Evolutionary conservation across 208 protist genomes (phyloP).

Genomic region (Wallacemonas sp.): DNA sequence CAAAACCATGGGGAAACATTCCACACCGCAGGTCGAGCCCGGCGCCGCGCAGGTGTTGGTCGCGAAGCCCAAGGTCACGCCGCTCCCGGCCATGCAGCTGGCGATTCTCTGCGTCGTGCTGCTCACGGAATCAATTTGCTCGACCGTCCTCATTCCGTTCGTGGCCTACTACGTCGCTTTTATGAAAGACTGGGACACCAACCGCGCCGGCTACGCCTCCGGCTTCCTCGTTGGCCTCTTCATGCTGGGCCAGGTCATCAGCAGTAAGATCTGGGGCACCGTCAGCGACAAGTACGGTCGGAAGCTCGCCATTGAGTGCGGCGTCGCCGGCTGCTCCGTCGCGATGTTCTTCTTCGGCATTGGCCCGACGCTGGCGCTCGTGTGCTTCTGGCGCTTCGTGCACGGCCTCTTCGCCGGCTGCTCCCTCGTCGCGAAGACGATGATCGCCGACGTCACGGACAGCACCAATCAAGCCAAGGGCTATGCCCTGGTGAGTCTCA

Average conservation of each 20-base stretch:
- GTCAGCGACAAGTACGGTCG: constrained; percentile 76
- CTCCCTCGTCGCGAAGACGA: constrained; percentile 74
- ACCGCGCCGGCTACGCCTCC: constrained; percentile 57
- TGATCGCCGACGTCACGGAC: constrained; percentile 85
- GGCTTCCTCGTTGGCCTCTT: constrained; percentile 75
- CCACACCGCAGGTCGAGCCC: neutral
- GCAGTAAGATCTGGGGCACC: constrained; percentile 63
- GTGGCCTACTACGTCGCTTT: constrained; percentile 61
- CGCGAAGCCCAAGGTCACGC: constrained; percentile 40
- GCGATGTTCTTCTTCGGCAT: constrained; percentile 74
- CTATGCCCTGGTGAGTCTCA: constrained; percentile 97
- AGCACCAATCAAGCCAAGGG: constrained; percentile 78
- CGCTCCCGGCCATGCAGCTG: constrained; percentile 65
- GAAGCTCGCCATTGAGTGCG: constrained; percentile 45
- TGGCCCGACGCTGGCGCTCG: constrained; percentile 48
- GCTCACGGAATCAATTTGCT: constrained; percentile 76
- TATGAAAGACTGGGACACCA: constrained; percentile 35
- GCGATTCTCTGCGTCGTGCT: constrained; percentile 61
- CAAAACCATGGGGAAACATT: neutral
- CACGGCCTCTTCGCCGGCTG: constrained; percentile 71
- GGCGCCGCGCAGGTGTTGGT: neutral
- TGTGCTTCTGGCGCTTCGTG: constrained; percentile 73
- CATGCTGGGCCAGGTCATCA: constrained; percentile 83
- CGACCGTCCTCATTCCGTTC: constrained; percentile 77
- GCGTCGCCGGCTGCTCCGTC: constrained; percentile 51